Evolutionary conservation across 495 filamentous ascomycete genomes (phyloP), one percentile per base, ranked within the genome.

Genomic region (Aspergillus sclerotioniger): DNA sequence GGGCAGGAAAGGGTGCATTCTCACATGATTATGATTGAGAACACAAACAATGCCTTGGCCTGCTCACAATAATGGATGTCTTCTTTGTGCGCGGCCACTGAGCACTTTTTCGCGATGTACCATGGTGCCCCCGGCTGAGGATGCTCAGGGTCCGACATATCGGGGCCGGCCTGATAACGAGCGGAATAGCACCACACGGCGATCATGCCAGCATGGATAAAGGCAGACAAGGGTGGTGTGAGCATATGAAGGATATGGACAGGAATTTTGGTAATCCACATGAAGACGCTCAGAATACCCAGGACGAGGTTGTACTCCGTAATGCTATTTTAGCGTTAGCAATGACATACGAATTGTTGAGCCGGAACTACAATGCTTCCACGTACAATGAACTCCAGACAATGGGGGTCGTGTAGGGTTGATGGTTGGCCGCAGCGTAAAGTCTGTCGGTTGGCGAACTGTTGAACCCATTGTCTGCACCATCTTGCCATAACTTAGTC

Each of bases 341-440:
- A 25, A 45, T 33, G 33, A 33, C 33, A 3, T 16, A 44, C 29
- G 25, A 25, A 5, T 3, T 5, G 25, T 25, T 25, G 25, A 25
- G 25, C 5, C 9, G 37, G 48, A 8, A 16, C n/a, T 32, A 13
- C 9, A 29, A 15, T 6, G n/a, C 9, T 10, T 13, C 25, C 8
- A 82, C 89, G 62, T 80, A 96, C 92, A 87, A 84, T 62, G 81
- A 75, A 43, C 87, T 90, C 92, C 92, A 96, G 19, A 94, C 86
- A 62, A 92, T 76, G 8, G 92, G 92, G 17, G 84, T 72, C 5
- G 72, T 80, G 35, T 87, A 80, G 3, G 86, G 76, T 54, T 78
- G 73, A 65, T 92, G 83, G 63, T 96, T 96, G 43, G 91, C 87
- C 57, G 84, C 84, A 16, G 87, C 86, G 67, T 91, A 96, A 20